A percentile compares a stretch with the other conserved stretches of the same genome.
phyloP scores from a whole-genome alignment of 495 filamentous ascomycete genomes.

The Aspergillus taichungensis region DNA sequence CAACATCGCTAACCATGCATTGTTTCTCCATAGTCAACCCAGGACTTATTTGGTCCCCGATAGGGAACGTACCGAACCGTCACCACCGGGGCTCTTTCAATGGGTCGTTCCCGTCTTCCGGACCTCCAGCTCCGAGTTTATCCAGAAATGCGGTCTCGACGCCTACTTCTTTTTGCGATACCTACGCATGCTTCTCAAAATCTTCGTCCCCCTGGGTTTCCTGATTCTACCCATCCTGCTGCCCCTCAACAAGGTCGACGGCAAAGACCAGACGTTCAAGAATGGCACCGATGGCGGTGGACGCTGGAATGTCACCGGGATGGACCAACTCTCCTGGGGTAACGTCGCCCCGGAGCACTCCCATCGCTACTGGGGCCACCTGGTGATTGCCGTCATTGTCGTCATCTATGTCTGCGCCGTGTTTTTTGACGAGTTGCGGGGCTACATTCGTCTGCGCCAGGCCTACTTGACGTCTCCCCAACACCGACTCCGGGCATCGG shows the following conservation, averaged over 20 bases:
- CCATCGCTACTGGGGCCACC: constrained; percentile 79
- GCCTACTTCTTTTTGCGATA: constrained; percentile 98
- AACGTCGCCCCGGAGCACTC: constrained; percentile 69
- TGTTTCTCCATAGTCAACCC: constrained; percentile 50
- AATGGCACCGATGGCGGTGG: constrained; percentile 30
- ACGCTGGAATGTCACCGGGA: constrained; percentile 49
- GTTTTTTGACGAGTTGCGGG: constrained; percentile 76
- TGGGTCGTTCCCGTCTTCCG: constrained; percentile 66
- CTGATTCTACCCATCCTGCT: constrained; percentile 79
- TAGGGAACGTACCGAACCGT: constrained; percentile 66
- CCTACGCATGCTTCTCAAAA: constrained; percentile 83
- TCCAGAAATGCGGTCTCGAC: constrained; percentile 90
- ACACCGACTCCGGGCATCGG: constrained; percentile 89
- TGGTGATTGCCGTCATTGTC: constrained; percentile 70
- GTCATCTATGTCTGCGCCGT: constrained; percentile 79
- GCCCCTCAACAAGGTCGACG: constrained; percentile 69
- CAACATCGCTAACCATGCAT: neutral
- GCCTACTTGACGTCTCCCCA: constrained; percentile 93
- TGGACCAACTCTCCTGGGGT: constrained; percentile 83
- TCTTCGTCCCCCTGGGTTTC: constrained; percentile 73
- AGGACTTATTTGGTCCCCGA: constrained; percentile 88
- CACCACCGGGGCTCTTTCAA: constrained; percentile 58
- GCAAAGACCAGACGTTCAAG: constrained; percentile 48
- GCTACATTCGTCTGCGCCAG: constrained; percentile 92
- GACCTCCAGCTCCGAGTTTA: constrained; percentile 77